Conservation (phyloP, 345 rosid species). For the Eucalyptus polyanthemos region DNA sequence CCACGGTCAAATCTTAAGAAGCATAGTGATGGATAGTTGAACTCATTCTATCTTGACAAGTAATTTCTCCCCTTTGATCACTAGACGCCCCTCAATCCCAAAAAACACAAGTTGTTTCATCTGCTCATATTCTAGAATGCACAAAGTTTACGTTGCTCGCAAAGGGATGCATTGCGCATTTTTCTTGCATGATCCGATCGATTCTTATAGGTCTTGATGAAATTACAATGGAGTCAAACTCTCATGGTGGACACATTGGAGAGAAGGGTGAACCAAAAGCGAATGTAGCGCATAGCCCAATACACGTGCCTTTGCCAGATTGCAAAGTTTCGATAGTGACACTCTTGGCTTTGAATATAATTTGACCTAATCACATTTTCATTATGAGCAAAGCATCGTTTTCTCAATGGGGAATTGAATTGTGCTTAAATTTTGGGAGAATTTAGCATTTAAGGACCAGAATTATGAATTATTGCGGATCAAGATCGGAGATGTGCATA, state of each 20-base stretch:
- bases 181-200: background rate
- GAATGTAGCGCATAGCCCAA: background rate
- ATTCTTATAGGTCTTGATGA: background rate
- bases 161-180: background rate
- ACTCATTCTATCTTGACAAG: background rate
- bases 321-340: background rate
- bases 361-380: background rate
- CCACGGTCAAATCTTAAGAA: background rate
- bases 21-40: background rate
- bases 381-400: background rate
- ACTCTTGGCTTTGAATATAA: background rate
- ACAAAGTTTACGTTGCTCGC: background rate
- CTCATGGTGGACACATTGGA: background rate
- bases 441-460: background rate
- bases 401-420: background rate
- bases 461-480: background rate
- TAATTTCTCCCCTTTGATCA: background rate
- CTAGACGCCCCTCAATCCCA: background rate
- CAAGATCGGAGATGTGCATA: background rate
- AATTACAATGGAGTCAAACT: background rate
- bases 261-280: background rate
- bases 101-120: background rate
- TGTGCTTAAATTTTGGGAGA: background rate
- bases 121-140: background rate
- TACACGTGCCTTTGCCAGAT: background rate